Evolutionary conservation across 192 early-diverging fungal species (phyloP), one percentile per base, ranked within the genome.

Genomic region (Funneliformis mosseae): DNA sequence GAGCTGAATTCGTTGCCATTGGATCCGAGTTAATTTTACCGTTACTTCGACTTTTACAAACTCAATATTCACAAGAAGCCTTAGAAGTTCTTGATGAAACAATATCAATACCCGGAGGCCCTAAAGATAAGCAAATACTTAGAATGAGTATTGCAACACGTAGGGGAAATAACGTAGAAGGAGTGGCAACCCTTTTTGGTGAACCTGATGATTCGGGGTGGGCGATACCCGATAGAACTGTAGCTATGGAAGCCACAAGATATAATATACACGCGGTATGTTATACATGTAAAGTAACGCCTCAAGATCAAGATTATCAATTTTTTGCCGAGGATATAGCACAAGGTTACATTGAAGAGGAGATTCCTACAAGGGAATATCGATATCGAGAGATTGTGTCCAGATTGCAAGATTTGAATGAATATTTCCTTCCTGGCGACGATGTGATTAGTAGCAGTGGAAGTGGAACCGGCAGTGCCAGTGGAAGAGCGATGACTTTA

Each of bases 41-140:
- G 3, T 73, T 96, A 27, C 80, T 96, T 39, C 88, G 85, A 18
- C 61, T 95, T 12, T 81, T 96, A 41, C 87, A 90, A 21, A 89
- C 93, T 0, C 87, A 89, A 5, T 89, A 90, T 78, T 89, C 90
- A 5, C 85, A 89, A 27, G 86, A 92, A 45, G 94, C 94, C 0
- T 81, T 94, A 21, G 83, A 88, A n/a, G 93, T 96, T 5, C 78
- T 96, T 69, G 94, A 96, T 74, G 88, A 89, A 62, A 84, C 87
- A 23, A 91, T 92, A 25, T 70, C 78, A 21, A 85, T 85, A 0
- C 42, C 72, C 66, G 78, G 59, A 3, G 72, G 64, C 6, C 74
- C 78, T 41, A 79, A 79, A 61, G 78, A 79, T 42, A 70, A 55
- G 7, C 50, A 79, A 45, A 79, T 79, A n/a, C 8, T 79, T n/a